phyloP scores from a whole-genome alignment of 1,284 basidiomycete species.

The Malassezia equina region DNA sequence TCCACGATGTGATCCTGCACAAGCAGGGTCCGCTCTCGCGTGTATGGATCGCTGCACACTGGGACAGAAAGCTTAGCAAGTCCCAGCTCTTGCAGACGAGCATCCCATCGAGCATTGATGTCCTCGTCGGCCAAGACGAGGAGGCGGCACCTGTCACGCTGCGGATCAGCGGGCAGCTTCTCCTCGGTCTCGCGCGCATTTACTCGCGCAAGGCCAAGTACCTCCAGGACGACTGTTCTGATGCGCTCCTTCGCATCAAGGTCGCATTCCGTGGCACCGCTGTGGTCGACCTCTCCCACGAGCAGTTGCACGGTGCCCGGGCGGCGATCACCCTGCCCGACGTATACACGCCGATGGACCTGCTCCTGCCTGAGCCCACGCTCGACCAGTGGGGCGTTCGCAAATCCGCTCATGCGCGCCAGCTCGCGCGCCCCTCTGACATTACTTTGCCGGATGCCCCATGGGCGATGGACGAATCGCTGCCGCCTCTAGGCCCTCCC shows the following conservation, averaged over 20 bases:
- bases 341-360: conserved; percentile 63
- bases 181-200: conserved; percentile 90
- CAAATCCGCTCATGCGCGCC: background rate
- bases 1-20: conserved; percentile 81
- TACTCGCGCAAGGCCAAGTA: conserved; percentile 97
- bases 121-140: conserved; percentile 57
- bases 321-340: conserved; percentile 75
- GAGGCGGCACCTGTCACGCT: conserved; percentile 77
- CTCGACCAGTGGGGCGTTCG: conserved; percentile 25
- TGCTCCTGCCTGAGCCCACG: conserved; percentile 61
- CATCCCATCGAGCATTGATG: conserved; percentile 71
- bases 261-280: conserved; percentile 81
- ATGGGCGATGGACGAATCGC: conserved; percentile 28
- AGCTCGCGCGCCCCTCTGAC: conserved; percentile 62
- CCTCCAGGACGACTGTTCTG: conserved; percentile 91
- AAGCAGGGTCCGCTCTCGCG: conserved; percentile 85
- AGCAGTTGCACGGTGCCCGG: conserved; percentile 74
- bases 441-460: conserved; percentile 51
- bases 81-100: conserved; percentile 84
- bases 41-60: conserved; percentile 97
- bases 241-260: conserved; percentile 86
- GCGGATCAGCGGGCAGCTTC: conserved; percentile 81
- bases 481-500: conserved; percentile 25
- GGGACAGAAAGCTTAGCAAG: conserved; percentile 94
- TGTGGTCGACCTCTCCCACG: conserved; percentile 84